Conservation (phyloP, 2,329 filamentous ascomycete genomes). For the Amauroascus verrucosus region DNA sequence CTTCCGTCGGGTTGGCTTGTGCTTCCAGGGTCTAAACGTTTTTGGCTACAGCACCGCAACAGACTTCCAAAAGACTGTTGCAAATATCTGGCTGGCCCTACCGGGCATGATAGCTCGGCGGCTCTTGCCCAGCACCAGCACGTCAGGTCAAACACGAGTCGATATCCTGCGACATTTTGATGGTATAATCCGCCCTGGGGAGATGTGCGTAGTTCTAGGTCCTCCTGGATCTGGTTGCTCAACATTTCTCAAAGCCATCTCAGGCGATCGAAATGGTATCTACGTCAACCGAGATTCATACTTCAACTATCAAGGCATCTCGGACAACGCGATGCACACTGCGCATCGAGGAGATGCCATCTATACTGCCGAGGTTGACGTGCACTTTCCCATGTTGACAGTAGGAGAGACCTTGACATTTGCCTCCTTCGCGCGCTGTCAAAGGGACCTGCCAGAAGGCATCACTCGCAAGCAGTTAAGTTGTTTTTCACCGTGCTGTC, state of each 20-base stretch:
- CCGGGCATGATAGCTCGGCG: constrained; percentile 20
- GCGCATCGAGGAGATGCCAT: constrained; percentile 61
- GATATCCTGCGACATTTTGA: constrained; percentile 55
- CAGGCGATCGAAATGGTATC: constrained; percentile 54
- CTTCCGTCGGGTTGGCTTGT: constrained; percentile 22
- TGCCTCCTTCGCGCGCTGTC: constrained; percentile 34
- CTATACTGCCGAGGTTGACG: constrained; percentile 77
- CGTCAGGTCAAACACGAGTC: constrained; percentile 31
- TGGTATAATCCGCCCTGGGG: constrained; percentile 48
- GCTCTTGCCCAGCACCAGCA: background rate
- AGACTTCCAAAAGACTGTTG: constrained; percentile 37
- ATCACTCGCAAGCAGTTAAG: constrained; percentile 54
- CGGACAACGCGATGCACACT: background rate
- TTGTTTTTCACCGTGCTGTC: constrained; percentile 37
- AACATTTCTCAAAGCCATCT: constrained; percentile 72
- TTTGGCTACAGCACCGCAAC: constrained; percentile 31
- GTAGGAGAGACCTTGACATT: constrained; percentile 81
- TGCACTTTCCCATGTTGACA: constrained; percentile 73
- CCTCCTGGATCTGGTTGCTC: constrained; percentile 52
- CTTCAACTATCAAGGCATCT: constrained; percentile 62
- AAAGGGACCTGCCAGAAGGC: constrained; percentile 53
- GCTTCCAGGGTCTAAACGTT: constrained; percentile 31
- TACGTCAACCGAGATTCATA: constrained; percentile 58
- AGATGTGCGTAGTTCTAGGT: constrained; percentile 44
- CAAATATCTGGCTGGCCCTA: constrained; percentile 32